Evolutionary conservation across 176 grass and related monocot species (phyloP), one percentile per base, ranked within the genome.

Genomic region (Paspalum vaginatum): DNA sequence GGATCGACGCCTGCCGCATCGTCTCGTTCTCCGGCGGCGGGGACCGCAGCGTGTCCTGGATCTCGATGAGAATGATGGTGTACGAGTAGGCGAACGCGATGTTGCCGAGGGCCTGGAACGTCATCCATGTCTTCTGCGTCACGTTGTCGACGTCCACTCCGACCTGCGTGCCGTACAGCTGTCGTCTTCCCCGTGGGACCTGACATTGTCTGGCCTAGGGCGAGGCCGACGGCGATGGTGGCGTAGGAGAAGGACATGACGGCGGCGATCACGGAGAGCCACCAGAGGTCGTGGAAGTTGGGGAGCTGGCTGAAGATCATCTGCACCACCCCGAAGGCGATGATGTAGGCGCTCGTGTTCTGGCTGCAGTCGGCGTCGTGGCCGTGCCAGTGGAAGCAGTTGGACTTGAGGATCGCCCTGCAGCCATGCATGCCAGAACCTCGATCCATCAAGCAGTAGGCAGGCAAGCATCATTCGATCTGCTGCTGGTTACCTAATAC

Each of bases 61-160:
- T 98, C 69, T 98, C 95, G 7, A 98, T 90, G 21, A 98, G 88
- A 71, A 98, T 72, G 40, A 98, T 81, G 68, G 95, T 59, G 78
- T 89, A 98, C 1, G 92, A 93, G 74, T 93, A 98, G 20, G 95
- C 92, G 76, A 98, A 98, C 2, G 95, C 95, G 66, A 98, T 82
- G 80, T 98, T 87, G 56, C 95, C 95, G 17, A 95, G 90, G 24
- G 95, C 92, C 82, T 93, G 95, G 65, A 93, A 88, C 55, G 72
- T 65, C 47, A 83, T 10, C 92, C 95, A 98, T 1, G 89, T 66
- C 84, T 98, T 98, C 44, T 95, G 74, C 52, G 70, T 27, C 7
- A 78, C 2, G 83, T 83, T 49, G 2, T 9, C 75, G 1, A 91
- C 63, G 68, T 95, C 95, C 20, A 95, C 90, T 2, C 95, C 95